Conservation (phyloP, 805 yeast genomes). For the Metschnikowia drakensbergensis region DNA sequence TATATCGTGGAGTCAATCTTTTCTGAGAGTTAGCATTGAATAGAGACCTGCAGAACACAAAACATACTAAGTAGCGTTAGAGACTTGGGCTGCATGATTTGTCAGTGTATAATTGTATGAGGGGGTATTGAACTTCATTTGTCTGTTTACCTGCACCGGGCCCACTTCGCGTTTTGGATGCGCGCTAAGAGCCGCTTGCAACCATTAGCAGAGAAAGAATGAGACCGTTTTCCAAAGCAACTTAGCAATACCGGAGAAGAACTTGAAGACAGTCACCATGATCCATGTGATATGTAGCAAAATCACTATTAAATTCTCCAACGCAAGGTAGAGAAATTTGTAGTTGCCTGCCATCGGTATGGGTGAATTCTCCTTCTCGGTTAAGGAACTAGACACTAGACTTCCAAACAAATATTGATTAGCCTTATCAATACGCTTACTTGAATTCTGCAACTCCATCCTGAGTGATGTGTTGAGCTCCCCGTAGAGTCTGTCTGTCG, state of each 20-base stretch:
- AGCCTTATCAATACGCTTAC: conserved; percentile 46
- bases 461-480: conserved; percentile 71
- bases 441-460: conserved; percentile 52
- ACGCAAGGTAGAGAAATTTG: conserved; percentile 37
- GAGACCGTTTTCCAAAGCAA: conserved; percentile 10
- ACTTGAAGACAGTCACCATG: conserved; percentile 45
- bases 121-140: background rate
- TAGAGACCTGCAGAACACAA: background rate
- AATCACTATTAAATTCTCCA: conserved; percentile 53
- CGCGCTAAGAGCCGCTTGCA: background rate
- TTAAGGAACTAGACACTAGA: conserved; percentile 12
- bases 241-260: conserved; percentile 22
- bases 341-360: conserved; percentile 31
- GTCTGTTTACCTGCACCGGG: background rate
- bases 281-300: conserved; percentile 55
- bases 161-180: background rate
- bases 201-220: conserved; percentile 1
- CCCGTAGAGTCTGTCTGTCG: conserved; percentile 65
- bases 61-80: conserved; percentile 38
- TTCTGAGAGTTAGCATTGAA: conserved; percentile 31
- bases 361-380: conserved; percentile 20
- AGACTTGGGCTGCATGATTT: conserved; percentile 44
- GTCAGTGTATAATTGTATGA: background rate
- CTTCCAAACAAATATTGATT: conserved; percentile 32
- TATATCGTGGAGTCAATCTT: conserved; percentile 51